phyloP scores from a whole-genome alignment of 192 early-diverging fungal genomes.

The Oehlia diaphana region DNA sequence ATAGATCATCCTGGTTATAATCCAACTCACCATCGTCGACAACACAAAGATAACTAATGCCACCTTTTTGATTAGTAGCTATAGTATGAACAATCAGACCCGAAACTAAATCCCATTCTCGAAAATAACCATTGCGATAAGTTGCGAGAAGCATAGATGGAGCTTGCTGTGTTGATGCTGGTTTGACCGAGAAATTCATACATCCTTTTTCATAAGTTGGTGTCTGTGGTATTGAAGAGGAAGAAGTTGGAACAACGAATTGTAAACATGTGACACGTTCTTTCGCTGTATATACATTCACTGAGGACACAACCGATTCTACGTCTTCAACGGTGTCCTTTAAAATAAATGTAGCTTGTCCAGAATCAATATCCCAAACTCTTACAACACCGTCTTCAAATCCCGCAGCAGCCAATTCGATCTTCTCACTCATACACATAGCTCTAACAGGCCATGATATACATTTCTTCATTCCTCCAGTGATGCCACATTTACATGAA shows the following conservation, averaged over 20 bases:
- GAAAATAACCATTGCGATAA: constrained; percentile 27
- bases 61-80: constrained; percentile 26
- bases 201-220: neutral
- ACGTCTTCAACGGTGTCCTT: constrained; percentile 31
- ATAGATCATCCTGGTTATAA: neutral
- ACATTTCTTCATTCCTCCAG: constrained; percentile 23
- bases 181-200: neutral
- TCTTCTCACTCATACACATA: constrained; percentile 23
- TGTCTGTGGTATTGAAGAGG: neutral
- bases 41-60: constrained; percentile 24
- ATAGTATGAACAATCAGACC: constrained; percentile 18
- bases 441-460: constrained; percentile 30
- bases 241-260: neutral
- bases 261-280: constrained; percentile 28
- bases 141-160: constrained; percentile 1
- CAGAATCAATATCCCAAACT: constrained; percentile 29
- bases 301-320: constrained; percentile 6
- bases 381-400: constrained; percentile 31
- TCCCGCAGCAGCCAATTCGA: constrained; percentile 22
- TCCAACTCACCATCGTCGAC: neutral
- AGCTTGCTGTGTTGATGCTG: neutral
- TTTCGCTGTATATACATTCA: neutral
- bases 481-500: constrained; percentile 26
- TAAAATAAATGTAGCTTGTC: constrained; percentile 21
- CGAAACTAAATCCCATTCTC: constrained; percentile 26